A percentile compares a stretch with the other conserved stretches of the same genome.
phyloP scores from a whole-genome alignment of 371 early-diverging fungal species.

The Apophysomyces variabilis region DNA sequence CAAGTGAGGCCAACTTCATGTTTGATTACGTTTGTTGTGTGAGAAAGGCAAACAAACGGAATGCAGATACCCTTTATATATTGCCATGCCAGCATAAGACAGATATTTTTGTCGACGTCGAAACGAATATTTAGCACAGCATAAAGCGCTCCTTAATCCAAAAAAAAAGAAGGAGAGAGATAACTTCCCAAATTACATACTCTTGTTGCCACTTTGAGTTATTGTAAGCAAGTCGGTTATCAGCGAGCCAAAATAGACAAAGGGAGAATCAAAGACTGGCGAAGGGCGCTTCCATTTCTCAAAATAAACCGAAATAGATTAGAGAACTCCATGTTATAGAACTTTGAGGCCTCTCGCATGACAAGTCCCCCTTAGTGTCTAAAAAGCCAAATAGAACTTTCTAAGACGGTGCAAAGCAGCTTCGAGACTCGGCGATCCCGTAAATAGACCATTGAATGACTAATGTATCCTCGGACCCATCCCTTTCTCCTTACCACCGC shows the following conservation, averaged over 20 bases:
- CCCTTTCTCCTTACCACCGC: background rate
- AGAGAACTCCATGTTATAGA: background rate
- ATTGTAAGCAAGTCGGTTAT: constrained; percentile 4
- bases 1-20: constrained; percentile 35
- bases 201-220: constrained; percentile 4
- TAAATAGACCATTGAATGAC: background rate
- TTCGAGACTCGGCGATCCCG: background rate
- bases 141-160: background rate
- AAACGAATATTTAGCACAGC: background rate
- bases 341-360: background rate
- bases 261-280: background rate
- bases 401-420: background rate
- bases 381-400: constrained; percentile 5
- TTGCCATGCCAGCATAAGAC: too few species aligned
- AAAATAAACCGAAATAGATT: background rate
- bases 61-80: background rate
- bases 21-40: constrained; percentile 17
- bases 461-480: background rate
- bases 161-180: constrained; percentile 4
- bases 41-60: constrained; percentile 1
- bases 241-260: background rate
- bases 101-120: background rate
- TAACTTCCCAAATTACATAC: constrained; percentile 2
- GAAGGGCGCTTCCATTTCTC: background rate
- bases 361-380: background rate